These are phyloP conservation scores for Achaetomium macrosporum DNA, from an alignment of 2,329 filamentous ascomycete species.

Conservation along the genomic window DNA sequence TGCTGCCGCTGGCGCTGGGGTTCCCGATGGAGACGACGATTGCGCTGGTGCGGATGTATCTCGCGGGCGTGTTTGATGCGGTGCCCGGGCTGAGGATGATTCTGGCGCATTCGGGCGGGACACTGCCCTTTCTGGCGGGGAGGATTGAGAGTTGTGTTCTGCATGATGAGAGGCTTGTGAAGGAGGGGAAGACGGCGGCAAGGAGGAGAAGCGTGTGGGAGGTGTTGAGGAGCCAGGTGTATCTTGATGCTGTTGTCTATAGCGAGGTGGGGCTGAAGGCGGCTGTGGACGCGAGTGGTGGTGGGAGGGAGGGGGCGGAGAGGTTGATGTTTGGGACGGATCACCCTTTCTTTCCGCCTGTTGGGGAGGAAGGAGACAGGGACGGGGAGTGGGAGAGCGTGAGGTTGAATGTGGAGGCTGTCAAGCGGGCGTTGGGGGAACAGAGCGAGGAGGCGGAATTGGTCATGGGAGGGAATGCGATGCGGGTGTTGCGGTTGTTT, in stretches of 20 bases:
- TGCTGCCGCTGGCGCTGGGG: constrained; percentile 76
- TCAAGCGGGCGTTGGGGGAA: constrained; percentile 24
- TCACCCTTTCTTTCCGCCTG: constrained; percentile 78
- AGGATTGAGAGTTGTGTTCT: constrained; percentile 81
- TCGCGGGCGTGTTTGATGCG: constrained; percentile 79
- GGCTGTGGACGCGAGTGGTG: constrained; percentile 59
- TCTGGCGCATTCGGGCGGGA: constrained; percentile 82
- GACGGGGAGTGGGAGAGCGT: constrained; percentile 66
- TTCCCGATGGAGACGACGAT: constrained; percentile 94
- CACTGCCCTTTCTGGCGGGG: constrained; percentile 81
- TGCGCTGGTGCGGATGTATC: constrained; percentile 77
- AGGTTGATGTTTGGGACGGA: constrained; percentile 76
- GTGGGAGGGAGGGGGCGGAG: constrained; percentile 43
- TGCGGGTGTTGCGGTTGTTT: constrained; percentile 25
- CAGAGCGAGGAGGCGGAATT: constrained; percentile 20
- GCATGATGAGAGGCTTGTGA: constrained; percentile 70
- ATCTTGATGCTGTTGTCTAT: constrained; percentile 82
- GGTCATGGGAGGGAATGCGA: constrained; percentile 29
- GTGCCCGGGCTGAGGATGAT: constrained; percentile 66
- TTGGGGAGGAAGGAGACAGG: constrained; percentile 39
- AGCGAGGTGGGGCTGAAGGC: constrained; percentile 67
- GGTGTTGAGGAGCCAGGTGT: constrained; percentile 65
- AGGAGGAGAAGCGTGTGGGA: constrained; percentile 48
- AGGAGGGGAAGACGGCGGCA: constrained; percentile 47
- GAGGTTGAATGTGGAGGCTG: constrained; percentile 36